Percentiles rank a stretch among this genome's conserved stretches.
Conservation (phyloP, 1,139 yeast genomes). For the Fermentozyma sake region DNA sequence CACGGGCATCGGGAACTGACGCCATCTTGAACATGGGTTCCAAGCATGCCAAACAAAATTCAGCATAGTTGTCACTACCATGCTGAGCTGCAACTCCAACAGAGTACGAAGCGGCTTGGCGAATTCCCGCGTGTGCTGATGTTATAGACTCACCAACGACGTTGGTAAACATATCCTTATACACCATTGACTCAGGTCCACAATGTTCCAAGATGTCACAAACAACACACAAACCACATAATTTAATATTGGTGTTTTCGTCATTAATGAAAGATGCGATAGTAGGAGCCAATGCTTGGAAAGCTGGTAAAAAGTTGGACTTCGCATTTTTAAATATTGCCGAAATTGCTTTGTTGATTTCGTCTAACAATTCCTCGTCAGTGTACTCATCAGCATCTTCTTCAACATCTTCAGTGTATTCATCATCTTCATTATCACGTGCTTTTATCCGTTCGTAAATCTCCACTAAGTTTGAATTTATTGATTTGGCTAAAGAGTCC, state of each 20-base stretch:
- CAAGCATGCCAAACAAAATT: constrained; percentile 62
- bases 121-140: constrained; percentile 65
- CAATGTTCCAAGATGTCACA: constrained; percentile 79
- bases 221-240: constrained; percentile 77
- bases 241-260: constrained; percentile 60
- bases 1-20: constrained; percentile 77
- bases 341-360: constrained; percentile 74
- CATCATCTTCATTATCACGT: constrained; percentile 70
- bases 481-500: constrained; percentile 52
- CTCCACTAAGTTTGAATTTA: constrained; percentile 60
- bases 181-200: constrained; percentile 63
- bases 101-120: constrained; percentile 85
- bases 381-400: constrained; percentile 85
- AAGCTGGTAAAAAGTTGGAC: constrained; percentile 57
- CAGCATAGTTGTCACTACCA: constrained; percentile 62
- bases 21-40: constrained; percentile 73
- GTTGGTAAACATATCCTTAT: constrained; percentile 59
- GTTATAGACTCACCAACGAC: constrained; percentile 63
- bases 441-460: constrained; percentile 67
- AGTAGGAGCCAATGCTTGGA: constrained; percentile 56
- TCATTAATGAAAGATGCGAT: constrained; percentile 56
- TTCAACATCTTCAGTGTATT: constrained; percentile 66
- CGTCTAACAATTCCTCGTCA: constrained; percentile 85
- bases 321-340: constrained; percentile 65
- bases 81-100: constrained; percentile 84